phyloP scores from a whole-genome alignment of 2,329 filamentous ascomycete genomes.

The Xylaria sp. region DNA sequence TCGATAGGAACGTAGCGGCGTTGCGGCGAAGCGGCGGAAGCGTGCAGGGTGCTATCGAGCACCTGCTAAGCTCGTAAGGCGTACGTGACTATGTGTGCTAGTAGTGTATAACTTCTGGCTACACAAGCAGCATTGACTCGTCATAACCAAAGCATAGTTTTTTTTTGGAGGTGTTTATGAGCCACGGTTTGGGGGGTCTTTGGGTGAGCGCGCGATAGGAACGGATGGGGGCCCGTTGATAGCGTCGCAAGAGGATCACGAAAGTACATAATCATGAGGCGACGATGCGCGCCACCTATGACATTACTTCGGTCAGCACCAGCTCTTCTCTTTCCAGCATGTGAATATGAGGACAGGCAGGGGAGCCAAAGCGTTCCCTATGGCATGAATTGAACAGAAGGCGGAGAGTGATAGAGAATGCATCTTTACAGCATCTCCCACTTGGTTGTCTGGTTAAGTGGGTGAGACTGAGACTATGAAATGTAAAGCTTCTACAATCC shows the following conservation, averaged over 20 bases:
- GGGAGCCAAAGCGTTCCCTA: not conserved
- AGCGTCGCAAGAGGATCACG: constrained; percentile 3
- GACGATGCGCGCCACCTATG: constrained; percentile 2
- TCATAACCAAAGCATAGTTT: constrained; percentile 11
- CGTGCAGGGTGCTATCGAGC: constrained; percentile 90
- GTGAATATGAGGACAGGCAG: constrained; percentile 7
- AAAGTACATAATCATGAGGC: constrained; percentile 24
- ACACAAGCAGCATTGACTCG: not conserved
- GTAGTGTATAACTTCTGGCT: not conserved
- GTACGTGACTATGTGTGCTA: not conserved
- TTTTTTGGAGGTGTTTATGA: not conserved
- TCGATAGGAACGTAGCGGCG: constrained; percentile 90
- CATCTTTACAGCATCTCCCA: constrained; percentile 6
- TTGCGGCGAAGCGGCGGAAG: constrained; percentile 89
- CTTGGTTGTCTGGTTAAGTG: not conserved
- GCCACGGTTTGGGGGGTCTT: not conserved
- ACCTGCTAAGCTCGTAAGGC: constrained; percentile 63
- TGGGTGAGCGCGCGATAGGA: not conserved
- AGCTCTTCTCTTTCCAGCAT: constrained; percentile 13
- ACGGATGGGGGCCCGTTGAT: not conserved
- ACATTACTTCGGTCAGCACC: constrained; percentile 12
- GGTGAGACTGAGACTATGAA: not conserved
- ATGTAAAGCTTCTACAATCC: constrained; percentile 10
- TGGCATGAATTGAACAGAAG: not conserved
- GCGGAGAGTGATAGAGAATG: constrained; percentile 20